A percentile compares a stretch with the other conserved stretches of the same genome.
Conservation (phyloP, 129 eudicot species). For the Mikania micrantha region DNA sequence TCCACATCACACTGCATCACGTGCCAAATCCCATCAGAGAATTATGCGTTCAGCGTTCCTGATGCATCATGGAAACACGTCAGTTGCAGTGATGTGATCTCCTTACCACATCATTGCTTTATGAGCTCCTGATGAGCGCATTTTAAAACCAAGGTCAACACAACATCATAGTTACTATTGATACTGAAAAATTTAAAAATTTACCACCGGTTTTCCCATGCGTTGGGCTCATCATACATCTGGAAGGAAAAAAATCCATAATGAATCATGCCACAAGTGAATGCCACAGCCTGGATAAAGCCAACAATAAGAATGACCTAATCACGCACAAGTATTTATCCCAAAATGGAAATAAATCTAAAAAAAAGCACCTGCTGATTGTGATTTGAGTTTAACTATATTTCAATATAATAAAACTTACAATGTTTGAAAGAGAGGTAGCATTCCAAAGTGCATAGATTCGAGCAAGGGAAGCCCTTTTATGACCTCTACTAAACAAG, state of each 20-base stretch:
- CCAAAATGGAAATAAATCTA: not conserved
- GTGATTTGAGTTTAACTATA: not conserved
- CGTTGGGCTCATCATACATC: slow-evolving; percentile 35
- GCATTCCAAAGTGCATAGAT: slow-evolving; percentile 90
- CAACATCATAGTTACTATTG: too few species aligned
- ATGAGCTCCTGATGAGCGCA: too few species aligned
- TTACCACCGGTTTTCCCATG: slow-evolving; percentile 64
- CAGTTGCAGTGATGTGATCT: too few species aligned
- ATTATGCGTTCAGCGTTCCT: too few species aligned
- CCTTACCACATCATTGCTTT: too few species aligned
- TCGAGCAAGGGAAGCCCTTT: slow-evolving; percentile 85
- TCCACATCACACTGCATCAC: too few species aligned
- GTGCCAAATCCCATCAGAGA: too few species aligned
- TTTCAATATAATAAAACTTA: slow-evolving; percentile 31
- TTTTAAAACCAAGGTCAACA: too few species aligned
- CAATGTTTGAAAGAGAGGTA: slow-evolving; percentile 71
- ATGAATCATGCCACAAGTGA: slow-evolving; percentile 67
- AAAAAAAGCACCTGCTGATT: not conserved
- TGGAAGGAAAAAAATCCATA: slow-evolving; percentile 47
- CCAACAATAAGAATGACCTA: not conserved
- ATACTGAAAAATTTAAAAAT: too few species aligned
- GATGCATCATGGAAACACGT: too few species aligned
- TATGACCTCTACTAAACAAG: slow-evolving; percentile 74
- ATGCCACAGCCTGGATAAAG: slow-evolving; percentile 64
- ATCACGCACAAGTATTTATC: not conserved